These are phyloP conservation scores for Diaporthe citri DNA, from an alignment of 2,329 filamentous ascomycete genomes.

Conservation along the genomic window DNA sequence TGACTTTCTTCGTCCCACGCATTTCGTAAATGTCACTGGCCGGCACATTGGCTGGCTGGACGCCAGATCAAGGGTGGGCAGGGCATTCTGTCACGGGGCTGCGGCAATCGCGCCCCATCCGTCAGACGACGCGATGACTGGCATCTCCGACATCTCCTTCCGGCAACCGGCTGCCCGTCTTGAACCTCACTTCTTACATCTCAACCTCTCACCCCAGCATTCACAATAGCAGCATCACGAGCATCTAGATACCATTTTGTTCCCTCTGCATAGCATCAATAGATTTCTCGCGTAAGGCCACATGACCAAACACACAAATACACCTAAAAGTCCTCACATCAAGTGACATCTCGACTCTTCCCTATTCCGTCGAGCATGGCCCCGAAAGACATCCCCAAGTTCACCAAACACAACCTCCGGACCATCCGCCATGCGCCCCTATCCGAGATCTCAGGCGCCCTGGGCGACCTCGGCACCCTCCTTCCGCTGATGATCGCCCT, in stretches of 20 bases:
- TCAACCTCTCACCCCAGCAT: background rate
- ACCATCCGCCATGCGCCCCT: slow-evolving; percentile 62
- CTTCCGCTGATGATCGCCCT: slow-evolving; percentile 91
- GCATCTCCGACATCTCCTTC: slow-evolving; percentile 8
- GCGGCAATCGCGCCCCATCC: slow-evolving; percentile 19
- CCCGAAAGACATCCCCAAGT: slow-evolving; percentile 47
- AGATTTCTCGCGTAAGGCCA: background rate
- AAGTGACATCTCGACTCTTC: background rate
- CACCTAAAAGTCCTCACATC: background rate
- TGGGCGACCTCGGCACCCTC: slow-evolving; percentile 89
- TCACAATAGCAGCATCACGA: slow-evolving; percentile 10
- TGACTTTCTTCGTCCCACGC: background rate
- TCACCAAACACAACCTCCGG: slow-evolving; percentile 61
- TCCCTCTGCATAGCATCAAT: background rate
- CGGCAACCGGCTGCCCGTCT: slow-evolving; percentile 13
- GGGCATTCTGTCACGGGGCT: slow-evolving; percentile 23
- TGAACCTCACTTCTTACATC: background rate
- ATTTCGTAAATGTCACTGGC: background rate
- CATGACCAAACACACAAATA: background rate
- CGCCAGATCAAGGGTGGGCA: background rate
- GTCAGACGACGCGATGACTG: slow-evolving; percentile 15
- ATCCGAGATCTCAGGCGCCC: slow-evolving; percentile 87
- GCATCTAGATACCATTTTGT: background rate
- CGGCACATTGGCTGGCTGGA: background rate
- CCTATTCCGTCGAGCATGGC: slow-evolving; percentile 39